Base-by-base conservation (phyloP, 768 basidiomycete genomes). In the Agrocybe chaxingu region DNA sequence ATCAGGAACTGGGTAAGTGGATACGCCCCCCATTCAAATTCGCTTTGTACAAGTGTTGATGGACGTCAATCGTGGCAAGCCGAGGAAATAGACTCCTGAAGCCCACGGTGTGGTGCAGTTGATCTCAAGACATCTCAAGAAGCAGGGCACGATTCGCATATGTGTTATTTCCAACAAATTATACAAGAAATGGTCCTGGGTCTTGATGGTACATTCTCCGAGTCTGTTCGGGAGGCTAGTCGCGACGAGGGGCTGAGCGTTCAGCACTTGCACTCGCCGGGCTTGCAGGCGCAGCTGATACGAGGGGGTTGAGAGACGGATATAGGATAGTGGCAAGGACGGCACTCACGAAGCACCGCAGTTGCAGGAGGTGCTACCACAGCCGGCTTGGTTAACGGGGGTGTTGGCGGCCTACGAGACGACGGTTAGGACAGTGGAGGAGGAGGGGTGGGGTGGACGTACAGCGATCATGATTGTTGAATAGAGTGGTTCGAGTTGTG, bases 211-310 rank as follows among this genome's bases (percentile, higher is more conserved):
- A 24, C 24, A 24, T 24, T 24, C 24, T 24, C 24, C 24, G 24
- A 24, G 24, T 24, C 24, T 3, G 24, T 24, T 24, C 24, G 7
- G 3, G 47, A 19, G 35, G 40, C 37, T 8, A 30, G 24, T 48
- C n/a, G 38, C 10, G 16, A 16, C 11, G 8, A 3, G 24, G 37
- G 12, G 13, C n/a, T 24, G 18, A 11, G 41, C 30, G 52, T 53
- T 77, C 66, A 82, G 74, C 81, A 87, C 68, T 84, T 84, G 83
- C 83, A 85, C 54, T 78, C 76, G 47, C 75, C 79, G 45, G 80
- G 61, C 68, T 78, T 76, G 77, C 84, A 85, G 24, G 53, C 50
- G 73, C 84, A 87, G 53, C 83, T 85, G 51, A 18, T 32, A 11
- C 31, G 24, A 29, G 0, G 11, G n/a, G 36, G 9, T 50, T 48